Evolutionary conservation across 805 yeast species (phyloP), one percentile per base, ranked within the genome.

Genomic region (Metschnikowia anglica): DNA sequence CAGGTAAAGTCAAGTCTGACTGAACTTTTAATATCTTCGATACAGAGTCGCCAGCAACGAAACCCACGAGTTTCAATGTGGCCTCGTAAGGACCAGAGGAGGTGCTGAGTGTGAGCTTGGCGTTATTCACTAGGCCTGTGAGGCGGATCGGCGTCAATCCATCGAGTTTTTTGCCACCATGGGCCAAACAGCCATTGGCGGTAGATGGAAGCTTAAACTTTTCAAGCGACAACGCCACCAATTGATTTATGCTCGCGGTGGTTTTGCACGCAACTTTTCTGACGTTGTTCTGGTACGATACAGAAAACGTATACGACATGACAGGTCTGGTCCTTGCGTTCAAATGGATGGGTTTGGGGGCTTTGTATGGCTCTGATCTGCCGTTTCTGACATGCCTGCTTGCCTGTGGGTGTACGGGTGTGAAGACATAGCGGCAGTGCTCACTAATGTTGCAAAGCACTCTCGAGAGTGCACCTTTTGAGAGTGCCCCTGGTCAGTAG

Each of bases 151-250:
- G 66, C 19, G 64, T 53, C 13, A 65, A 45, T 3, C 52, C 43
- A 41, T 70, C 73, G 16, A 70, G 46, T 10, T 38, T 52, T 41
- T 65, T 66, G 42, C 58, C 56, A 34, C 63, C 59, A 46, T 59
- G 47, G n/a, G 31, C 25, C 33, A 69, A 47, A 13, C 51, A 50
- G 5, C 68, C 72, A n/a, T 41, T 46, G 3, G 43, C 44, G n/a
- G 30, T 6, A 11, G 38, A 17, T 13, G 49, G 46, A 9, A 67
- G 41, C 21, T 52, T 52, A 49, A 67, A 69, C 45, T 61, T 61
- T 13, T 56, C 56, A 15, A 60, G 44, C 6, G 61, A 32, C 10
- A 43, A 34, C 19, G 42, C 40, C 4, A 55, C 48, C 32, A 69
- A 49, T 35, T 63, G 68, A 19, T 53, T 51, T n/a, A 68, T 57